Evolutionary conservation across 495 filamentous ascomycete species (phyloP), one percentile per base, ranked within the genome.

Genomic region (Trichoderma virens): DNA sequence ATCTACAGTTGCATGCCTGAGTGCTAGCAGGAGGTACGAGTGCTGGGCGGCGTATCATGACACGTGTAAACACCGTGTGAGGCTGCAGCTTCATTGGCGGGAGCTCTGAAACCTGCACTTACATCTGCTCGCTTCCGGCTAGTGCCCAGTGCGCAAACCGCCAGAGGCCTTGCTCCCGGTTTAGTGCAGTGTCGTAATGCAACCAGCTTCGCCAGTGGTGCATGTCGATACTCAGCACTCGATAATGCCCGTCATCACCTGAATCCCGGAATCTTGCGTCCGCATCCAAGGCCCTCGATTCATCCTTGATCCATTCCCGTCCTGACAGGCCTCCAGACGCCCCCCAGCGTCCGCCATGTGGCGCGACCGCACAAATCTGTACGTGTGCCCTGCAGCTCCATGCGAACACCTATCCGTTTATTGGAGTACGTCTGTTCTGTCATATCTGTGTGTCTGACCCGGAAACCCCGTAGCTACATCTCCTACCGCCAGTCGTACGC

Each of bases 341-440:
- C 65, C 41, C 74, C 70, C 71, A 67, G 78, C 76, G 78, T 79
- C 80, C 84, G 86, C 81, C 70, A 93, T 96, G 90, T 97, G 91
- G 90, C 91, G 94, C 80, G 94, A 98, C 83, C 86, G 94, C 78
- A 98, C 95, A 60, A 98, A 98, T 74, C 88, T 98, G 93, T 97
- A 84, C 65, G 83, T 70, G 14, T 20, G 28, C 18, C 25, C 27
- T 13, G 23, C 51, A 28, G 8, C 27, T 25, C 27, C 60, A 64
- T 45, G 20, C 28, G 31, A 25, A 20, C 32, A 39, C 32, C 60
- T 20, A 1, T 13, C 7, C 43, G 18, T 20, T 20, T 20, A 20
- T 20, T 47, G 9, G 43, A 47, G 43, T 47, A 5, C 43, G 20
- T 47, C 43, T 31, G 28, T 39, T 25, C n/a, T 41, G 9, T 28